Percentiles rank a stretch among this genome's conserved stretches.
Evolutionary conservation across 768 basidiomycete species (phyloP).

Genomic region (Leccinum arenicola): DNA sequence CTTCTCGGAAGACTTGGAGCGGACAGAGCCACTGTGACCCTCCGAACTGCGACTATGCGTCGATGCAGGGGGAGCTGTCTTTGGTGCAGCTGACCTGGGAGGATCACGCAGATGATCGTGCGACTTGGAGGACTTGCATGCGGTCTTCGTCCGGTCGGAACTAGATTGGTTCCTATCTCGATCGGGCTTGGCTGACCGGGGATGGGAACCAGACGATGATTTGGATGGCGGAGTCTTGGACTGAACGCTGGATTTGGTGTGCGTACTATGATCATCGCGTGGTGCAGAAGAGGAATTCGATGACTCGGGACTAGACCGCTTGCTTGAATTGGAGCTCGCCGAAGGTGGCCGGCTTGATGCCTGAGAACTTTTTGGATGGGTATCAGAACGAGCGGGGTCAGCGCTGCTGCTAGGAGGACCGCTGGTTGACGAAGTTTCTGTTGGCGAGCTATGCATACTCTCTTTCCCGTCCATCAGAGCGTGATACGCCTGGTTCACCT

Average conservation of each 20-base stretch:
- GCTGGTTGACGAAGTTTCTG: slow-evolving; percentile 26
- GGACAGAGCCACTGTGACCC: slow-evolving; percentile 3
- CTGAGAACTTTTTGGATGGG: slow-evolving; percentile 22
- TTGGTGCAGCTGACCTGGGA: slow-evolving; percentile 13
- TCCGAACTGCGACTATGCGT: slow-evolving; percentile 13
- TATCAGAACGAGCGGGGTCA: slow-evolving; percentile 22
- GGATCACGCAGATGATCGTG: slow-evolving; percentile 22
- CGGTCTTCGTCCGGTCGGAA: slow-evolving; percentile 20
- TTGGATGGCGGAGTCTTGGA: slow-evolving; percentile 12
- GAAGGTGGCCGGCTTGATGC: slow-evolving; percentile 32
- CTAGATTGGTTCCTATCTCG: slow-evolving; percentile 13
- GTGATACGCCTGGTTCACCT: slow-evolving; percentile 60
- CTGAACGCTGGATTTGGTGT: slow-evolving; percentile 10
- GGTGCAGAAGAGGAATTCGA: slow-evolving; percentile 12
- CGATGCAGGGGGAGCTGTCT: slow-evolving; percentile 8
- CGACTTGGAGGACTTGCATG: slow-evolving; percentile 19
- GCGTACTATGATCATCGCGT: slow-evolving; percentile 10
- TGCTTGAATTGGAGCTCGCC: slow-evolving; percentile 29
- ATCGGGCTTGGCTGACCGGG: slow-evolving; percentile 13
- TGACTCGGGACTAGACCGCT: slow-evolving; percentile 12
- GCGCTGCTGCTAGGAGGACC: slow-evolving; percentile 16
- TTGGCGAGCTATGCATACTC: slow-evolving; percentile 27
- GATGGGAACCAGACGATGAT: slow-evolving; percentile 17
- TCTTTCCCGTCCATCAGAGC: slow-evolving; percentile 45
- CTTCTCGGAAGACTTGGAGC: slow-evolving; percentile 16